Evolutionary conservation across 768 basidiomycete genomes (phyloP), one percentile per base, ranked within the genome.

Genomic region (Candolleomyces efflorescens): DNA sequence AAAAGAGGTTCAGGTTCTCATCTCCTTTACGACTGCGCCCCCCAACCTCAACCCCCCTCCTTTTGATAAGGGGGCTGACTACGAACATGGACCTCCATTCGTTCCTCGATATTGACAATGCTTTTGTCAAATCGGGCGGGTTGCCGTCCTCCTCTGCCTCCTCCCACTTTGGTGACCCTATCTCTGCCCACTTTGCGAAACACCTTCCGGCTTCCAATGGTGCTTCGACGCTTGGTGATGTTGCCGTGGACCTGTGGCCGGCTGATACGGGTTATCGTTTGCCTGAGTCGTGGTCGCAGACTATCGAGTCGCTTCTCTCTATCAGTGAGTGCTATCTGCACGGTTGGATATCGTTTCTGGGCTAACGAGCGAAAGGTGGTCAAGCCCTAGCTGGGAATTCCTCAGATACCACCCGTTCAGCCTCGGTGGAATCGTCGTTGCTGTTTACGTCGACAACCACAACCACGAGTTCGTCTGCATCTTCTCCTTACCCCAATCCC

Each of bases 61-160:
- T 57, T 51, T 57, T 27, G 38, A 24, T 22, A 41, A 57, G 56
- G 47, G 24, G 56, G 55, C 55, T 56, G 55, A 56, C 55, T 1
- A 32, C 20, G n/a, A 23, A 5, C 2, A 57, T 57, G 56, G 38
- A 41, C 18, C 27, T 41, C 49, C 3, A 43, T 24, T 41, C 56
- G 32, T 57, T 50, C 32, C 23, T 49, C 22, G 20, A 49, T 20
- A 27, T 57, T 49, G 56, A 57, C 41, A 17, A 26, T 17, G 17
- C 45, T 32, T 49, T 48, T 20, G 13, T 18, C 39, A 23, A 54
- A 54, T n/a, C 18, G 9, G 10, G 39, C 9, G 53, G 18, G 9
- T 20, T 43, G 4, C 20, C 17, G n/a, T 23, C 53, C 53, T 32
- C 32, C 32, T 32, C 32, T 32, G 7, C 32, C 32, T 32, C 32